Base-by-base conservation (phyloP, 2,329 filamentous ascomycete species). In the Penicillium sp. region DNA sequence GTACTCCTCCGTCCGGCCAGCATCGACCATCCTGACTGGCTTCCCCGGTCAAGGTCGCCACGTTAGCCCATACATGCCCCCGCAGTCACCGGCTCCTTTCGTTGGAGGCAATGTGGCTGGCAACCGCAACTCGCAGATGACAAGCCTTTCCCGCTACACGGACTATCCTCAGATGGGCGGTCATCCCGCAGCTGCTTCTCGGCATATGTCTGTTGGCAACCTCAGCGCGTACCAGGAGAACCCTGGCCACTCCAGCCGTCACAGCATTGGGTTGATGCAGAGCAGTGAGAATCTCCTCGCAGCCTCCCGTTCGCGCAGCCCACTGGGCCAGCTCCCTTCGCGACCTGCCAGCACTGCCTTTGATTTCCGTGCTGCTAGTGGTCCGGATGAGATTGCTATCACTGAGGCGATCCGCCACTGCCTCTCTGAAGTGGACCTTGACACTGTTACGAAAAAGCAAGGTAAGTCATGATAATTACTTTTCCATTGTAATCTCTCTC, bases 391-490 rank as follows among this genome's bases (percentile, higher is more conserved):
- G 70, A 82, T 81, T 49, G 85, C 87, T 62, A 97, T 99, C 66
- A 84, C 92, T 19, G 91, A 96, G 63, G 90, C 91, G 1, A 94
- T 98, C 64, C 90, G 92, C 71, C 82, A 84, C 54, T 95, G 95
- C 69, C 82, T 99, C 64, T 80, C 84, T 16, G 94, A 97, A 71
- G 93, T 97, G 0, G 94, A 99, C 76, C 83, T 99, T 45, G 95
- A 99, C 75, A 94, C 86, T n/a, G 92, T 98, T 52, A 99, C 95
- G 6, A 99, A 98, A 87, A 99, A 99, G 82, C 94, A 98, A 80
- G 80, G 87, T 75, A 81, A 81, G 76, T 74, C 42, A 14, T 14
- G 14, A 8, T 19, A 13, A 37, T 16, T 25, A 11, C 19, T 7
- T 42, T 25, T 38, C 10, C 4, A n/a, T 40, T 14, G 2, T 22